Conservation (phyloP, 2,329 filamentous ascomycete genomes). For the Fusarium transvaalense region DNA sequence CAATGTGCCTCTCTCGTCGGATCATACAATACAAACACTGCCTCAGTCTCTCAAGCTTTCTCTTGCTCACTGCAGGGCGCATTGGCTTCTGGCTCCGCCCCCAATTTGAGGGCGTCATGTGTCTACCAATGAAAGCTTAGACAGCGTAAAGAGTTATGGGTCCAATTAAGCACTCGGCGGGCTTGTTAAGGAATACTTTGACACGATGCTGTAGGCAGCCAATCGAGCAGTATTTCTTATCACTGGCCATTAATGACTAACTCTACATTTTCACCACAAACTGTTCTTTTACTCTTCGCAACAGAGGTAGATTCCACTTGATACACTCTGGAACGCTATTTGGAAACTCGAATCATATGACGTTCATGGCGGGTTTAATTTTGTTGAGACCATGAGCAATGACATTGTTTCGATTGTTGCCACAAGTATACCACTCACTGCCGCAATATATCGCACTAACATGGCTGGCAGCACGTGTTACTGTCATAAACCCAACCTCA, state of each 20-base stretch:
- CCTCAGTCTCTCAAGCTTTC: neutral
- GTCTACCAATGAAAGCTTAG: neutral
- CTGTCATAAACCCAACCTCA: too few relatives aligned
- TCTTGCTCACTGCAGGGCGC: neutral
- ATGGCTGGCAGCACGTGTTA: too few relatives aligned
- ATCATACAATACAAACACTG: neutral
- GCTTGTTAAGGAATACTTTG: neutral
- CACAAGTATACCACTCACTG: too few relatives aligned
- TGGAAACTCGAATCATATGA: neutral
- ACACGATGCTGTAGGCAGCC: too few relatives aligned
- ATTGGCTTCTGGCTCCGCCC: neutral
- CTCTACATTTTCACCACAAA: neutral
- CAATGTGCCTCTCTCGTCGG: neutral
- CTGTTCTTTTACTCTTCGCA: neutral
- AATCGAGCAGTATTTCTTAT: neutral
- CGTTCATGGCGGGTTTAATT: neutral
- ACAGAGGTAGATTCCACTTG: too few relatives aligned
- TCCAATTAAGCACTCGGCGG: neutral
- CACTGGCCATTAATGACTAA: too few relatives aligned
- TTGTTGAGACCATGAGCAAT: neutral
- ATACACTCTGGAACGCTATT: accelerated
- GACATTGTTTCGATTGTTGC: accelerated
- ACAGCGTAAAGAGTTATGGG: neutral
- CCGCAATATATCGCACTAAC: too few relatives aligned
- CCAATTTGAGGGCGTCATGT: neutral